A percentile compares a stretch with the other conserved stretches of the same genome.
These are phyloP conservation scores for Candida ficus DNA, from an alignment of 805 yeast species.

Conservation along the genomic window DNA sequence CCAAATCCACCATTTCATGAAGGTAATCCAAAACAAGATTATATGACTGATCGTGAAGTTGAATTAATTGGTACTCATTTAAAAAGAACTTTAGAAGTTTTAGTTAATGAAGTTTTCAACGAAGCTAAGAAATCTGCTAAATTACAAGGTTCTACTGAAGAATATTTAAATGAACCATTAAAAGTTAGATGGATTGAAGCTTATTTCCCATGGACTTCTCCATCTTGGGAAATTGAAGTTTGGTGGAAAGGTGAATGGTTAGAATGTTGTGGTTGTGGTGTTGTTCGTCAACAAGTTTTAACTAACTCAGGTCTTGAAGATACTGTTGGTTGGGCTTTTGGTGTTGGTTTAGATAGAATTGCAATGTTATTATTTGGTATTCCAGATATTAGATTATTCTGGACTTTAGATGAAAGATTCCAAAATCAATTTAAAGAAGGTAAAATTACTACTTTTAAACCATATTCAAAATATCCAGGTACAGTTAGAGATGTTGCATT, in stretches of 20 bases:
- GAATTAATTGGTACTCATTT: slow-evolving; percentile 69
- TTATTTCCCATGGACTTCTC: slow-evolving; percentile 97
- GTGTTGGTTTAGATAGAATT: slow-evolving; percentile 88
- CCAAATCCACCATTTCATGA: slow-evolving; percentile 45
- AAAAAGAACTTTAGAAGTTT: slow-evolving; percentile 77
- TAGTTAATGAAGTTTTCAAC: slow-evolving; percentile 79
- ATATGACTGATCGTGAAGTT: slow-evolving; percentile 67
- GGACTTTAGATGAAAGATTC: slow-evolving; percentile 83
- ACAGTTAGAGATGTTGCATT: slow-evolving; percentile 84
- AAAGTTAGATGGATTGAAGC: slow-evolving; percentile 93
- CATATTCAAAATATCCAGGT: slow-evolving; percentile 90
- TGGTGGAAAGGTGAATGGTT: slow-evolving; percentile 99
- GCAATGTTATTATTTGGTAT: slow-evolving; percentile 95
- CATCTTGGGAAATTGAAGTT: slow-evolving; percentile 97
- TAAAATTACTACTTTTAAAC: slow-evolving; percentile 65
- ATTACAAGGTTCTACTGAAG: slow-evolving; percentile 50
- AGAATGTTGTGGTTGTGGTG: slow-evolving; percentile 95
- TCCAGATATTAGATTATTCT: slow-evolving; percentile 90
- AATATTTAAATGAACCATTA: slow-evolving; percentile 66
- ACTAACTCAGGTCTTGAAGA: slow-evolving; percentile 63
- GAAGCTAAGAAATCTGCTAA: slow-evolving; percentile 60
- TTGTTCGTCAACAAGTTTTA: slow-evolving; percentile 75
- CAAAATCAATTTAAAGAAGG: slow-evolving; percentile 63
- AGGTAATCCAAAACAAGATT: slow-evolving; percentile 73
- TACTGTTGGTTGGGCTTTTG: slow-evolving; percentile 95